These are phyloP conservation scores for Silybum marianum DNA, from an alignment of 129 eudicot species.

Conservation along the genomic window DNA sequence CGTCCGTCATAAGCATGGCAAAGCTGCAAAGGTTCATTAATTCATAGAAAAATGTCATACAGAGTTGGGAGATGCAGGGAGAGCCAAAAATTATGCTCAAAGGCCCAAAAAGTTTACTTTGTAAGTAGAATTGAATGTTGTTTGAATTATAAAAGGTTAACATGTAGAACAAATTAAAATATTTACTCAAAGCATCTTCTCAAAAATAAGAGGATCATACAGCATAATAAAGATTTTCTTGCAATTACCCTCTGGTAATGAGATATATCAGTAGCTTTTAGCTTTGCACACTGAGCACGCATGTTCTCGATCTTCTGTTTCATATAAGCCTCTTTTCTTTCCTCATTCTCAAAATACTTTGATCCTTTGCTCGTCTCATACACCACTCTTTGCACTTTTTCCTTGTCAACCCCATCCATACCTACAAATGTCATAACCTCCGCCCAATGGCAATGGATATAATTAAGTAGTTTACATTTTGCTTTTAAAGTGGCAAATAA, in stretches of 20 bases:
- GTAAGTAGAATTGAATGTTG: neutral
- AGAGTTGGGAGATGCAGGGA: neutral
- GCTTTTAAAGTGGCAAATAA: neutral
- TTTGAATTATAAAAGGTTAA: neutral
- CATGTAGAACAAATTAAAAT: neutral
- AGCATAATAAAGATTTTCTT: neutral
- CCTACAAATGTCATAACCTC: slow-evolving; percentile 45
- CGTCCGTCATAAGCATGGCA: slow-evolving; percentile 14
- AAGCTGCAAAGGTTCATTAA: neutral
- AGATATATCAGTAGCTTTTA: slow-evolving; percentile 54
- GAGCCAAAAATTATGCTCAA: neutral
- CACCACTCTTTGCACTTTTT: slow-evolving; percentile 86
- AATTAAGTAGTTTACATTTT: neutral
- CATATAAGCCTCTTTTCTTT: slow-evolving; percentile 76
- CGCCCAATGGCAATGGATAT: neutral
- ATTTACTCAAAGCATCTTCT: neutral
- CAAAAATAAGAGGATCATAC: neutral
- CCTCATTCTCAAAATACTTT: slow-evolving; percentile 89
- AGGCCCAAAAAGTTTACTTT: neutral
- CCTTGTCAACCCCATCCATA: slow-evolving; percentile 99
- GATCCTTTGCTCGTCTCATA: slow-evolving; percentile 99
- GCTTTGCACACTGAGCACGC: slow-evolving; percentile 63
- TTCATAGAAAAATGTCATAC: neutral
- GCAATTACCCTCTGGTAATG: slow-evolving; percentile 72
- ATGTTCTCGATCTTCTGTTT: slow-evolving; percentile 72